Base-by-base conservation (phyloP, 2,329 filamentous ascomycete species). In the Ophiostoma triangulosporum region DNA sequence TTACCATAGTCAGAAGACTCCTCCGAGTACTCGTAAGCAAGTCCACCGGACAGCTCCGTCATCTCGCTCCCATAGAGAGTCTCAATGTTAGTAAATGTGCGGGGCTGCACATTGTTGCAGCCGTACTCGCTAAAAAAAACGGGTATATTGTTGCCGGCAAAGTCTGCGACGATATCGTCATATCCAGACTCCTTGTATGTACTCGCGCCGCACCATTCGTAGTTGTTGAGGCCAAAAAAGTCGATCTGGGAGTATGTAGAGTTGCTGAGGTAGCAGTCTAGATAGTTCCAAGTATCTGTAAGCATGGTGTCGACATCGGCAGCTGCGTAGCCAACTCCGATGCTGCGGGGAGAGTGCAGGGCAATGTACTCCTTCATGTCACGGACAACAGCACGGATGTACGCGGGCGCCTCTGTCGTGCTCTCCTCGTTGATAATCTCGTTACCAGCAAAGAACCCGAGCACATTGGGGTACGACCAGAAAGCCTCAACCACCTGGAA, bases 171-270 rank as follows among this genome's bases (percentile, higher is more conserved):
- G 67, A 91, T 86, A 54, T 81, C 76, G 60, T 83, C 75, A 71
- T 90, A 98, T 53, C 88, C 88, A 3, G 93, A 96, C 56, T 75
- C 65, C 33, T 74, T 65, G 73, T 85, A 93, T 63, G 74, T 80
- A 64, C 87, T 95, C 62, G 90, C 69, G 61, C 91, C 93, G 68
- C 93, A 98, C 93, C 93, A 98, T 52, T 90, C 95, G 78, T 98
- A 98, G 73, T 97, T 95, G 77, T 98, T 98, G 84, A 97, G 97
- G 56, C 93, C 93, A 87, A 90, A 98, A 76, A 94, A 97, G 70
- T 98, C 93, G 60, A 97, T 95, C 17, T 38, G 35, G 35, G 35
- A 38, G n/a, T 38, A 38, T 57, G 85, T 64, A 71, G 57, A 70
- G 9, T 74, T 71, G 29, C 74, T 65, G 57, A 79, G 68, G 57